These are phyloP conservation scores for Boletus reticuloceps DNA, from an alignment of 768 basidiomycete species.

Conservation along the genomic window DNA sequence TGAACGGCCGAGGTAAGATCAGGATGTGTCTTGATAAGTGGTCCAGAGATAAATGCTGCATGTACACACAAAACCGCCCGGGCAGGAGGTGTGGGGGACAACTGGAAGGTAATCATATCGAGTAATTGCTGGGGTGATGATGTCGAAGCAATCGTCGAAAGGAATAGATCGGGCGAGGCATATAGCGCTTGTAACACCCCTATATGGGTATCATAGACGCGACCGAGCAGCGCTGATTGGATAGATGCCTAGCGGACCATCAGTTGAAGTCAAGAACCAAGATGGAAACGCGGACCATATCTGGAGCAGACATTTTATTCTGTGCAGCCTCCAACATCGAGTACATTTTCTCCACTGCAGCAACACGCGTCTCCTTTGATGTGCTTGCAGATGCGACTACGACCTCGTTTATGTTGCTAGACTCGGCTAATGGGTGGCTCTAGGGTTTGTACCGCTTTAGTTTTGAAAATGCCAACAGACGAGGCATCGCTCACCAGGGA, in stretches of 20 bases:
- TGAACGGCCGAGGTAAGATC: slow-evolving; percentile 37
- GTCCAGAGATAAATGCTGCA: slow-evolving; percentile 50
- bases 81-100: slow-evolving; percentile 41
- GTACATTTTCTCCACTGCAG: slow-evolving; percentile 59
- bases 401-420: slow-evolving; percentile 40
- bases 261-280: neutral
- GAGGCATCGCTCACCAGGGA: slow-evolving; percentile 43
- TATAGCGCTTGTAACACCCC: slow-evolving; percentile 71
- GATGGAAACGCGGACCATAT: slow-evolving; percentile 28
- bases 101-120: slow-evolving; percentile 23
- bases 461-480: neutral
- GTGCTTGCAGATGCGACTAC: slow-evolving; percentile 58
- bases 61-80: slow-evolving; percentile 55
- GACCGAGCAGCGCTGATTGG: slow-evolving; percentile 61
- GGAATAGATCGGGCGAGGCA: slow-evolving; percentile 42
- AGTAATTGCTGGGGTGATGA: slow-evolving; percentile 23
- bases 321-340: slow-evolving; percentile 30
- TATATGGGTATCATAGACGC: slow-evolving; percentile 62
- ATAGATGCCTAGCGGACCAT: slow-evolving; percentile 46
- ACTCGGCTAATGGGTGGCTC: slow-evolving; percentile 22
- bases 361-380: slow-evolving; percentile 56
- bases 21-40: slow-evolving; percentile 38
- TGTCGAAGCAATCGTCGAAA: slow-evolving; percentile 31
- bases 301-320: slow-evolving; percentile 30
- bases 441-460: slow-evolving; percentile 7